Percentiles rank a stretch among this genome's conserved stretches.
Conservation (phyloP, 441 rosid genomes). For the Jatropha multifida region DNA sequence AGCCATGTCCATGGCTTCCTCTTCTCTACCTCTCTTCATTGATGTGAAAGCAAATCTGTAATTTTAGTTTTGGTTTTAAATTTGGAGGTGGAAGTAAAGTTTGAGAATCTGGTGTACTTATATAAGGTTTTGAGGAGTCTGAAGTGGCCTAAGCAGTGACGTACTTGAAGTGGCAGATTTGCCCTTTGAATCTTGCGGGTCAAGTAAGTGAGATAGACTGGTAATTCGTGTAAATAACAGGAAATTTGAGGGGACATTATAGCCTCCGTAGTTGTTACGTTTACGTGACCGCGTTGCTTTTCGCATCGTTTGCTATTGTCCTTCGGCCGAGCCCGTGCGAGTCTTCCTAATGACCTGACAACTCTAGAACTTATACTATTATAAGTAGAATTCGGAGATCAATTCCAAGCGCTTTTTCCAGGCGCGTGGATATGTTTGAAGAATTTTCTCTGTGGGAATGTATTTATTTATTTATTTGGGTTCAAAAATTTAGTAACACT, state of each 20-base stretch:
- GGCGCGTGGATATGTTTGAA: not conserved
- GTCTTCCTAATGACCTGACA: not conserved
- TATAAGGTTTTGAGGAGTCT: not conserved
- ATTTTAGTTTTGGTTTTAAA: not conserved
- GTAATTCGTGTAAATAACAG: constrained; percentile 9
- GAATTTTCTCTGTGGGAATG: not conserved
- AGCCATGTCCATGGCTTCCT: constrained; percentile 44
- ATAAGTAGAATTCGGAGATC: not conserved
- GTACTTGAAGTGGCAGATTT: constrained; percentile 29
- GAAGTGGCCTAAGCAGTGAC: constrained; percentile 3
- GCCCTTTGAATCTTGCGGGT: constrained; percentile 36
- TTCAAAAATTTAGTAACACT: too few species aligned
- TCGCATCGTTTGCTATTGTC: not conserved
- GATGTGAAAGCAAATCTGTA: not conserved
- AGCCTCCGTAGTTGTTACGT: constrained; percentile 25
- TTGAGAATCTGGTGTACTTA: constrained; percentile 3
- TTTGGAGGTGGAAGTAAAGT: not conserved
- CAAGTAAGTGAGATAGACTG: constrained; percentile 25
- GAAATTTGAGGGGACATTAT: not conserved
- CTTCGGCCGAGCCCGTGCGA: not conserved
- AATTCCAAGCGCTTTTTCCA: not conserved
- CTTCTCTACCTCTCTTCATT: constrained; percentile 57
- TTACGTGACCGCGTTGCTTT: constrained; percentile 38
- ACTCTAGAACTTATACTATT: constrained; percentile 23
- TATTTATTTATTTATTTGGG: too few species aligned